Evolutionary conservation across 2,329 filamentous ascomycete genomes (phyloP).

Genomic region (Pseudogymnoascus sp.): DNA sequence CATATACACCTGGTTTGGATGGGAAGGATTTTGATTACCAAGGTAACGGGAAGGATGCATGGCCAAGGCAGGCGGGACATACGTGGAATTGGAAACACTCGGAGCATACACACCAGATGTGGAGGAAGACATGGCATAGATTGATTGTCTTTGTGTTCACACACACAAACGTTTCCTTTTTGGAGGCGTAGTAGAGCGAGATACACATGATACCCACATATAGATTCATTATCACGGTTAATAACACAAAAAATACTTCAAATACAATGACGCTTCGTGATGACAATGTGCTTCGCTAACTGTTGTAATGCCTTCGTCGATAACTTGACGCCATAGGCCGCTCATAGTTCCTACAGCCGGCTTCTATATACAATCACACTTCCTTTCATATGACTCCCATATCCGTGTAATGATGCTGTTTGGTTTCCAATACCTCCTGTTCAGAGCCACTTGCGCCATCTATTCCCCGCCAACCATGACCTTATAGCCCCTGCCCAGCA

Average conservation of each 20-base stretch:
- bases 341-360: neutral
- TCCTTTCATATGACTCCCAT: neutral
- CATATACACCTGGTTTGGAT: neutral
- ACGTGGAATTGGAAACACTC: neutral
- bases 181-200: constrained; percentile 4
- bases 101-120: neutral
- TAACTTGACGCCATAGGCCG: neutral
- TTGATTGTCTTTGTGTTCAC: constrained; percentile 2
- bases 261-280: neutral
- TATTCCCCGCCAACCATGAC: neutral
- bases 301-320: neutral
- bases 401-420: neutral
- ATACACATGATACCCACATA: constrained; percentile 9
- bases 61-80: neutral
- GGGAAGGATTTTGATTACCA: neutral
- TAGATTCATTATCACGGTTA: neutral
- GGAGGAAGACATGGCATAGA: neutral
- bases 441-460: neutral
- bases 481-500: constrained; percentile 24
- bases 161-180: constrained; percentile 4
- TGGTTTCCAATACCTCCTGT: neutral
- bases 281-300: neutral
- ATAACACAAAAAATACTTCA: neutral
- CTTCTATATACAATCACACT: neutral
- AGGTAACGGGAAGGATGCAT: neutral